Conservation (phyloP, 192 early-diverging fungal species). For the Pilaira anomala region DNA sequence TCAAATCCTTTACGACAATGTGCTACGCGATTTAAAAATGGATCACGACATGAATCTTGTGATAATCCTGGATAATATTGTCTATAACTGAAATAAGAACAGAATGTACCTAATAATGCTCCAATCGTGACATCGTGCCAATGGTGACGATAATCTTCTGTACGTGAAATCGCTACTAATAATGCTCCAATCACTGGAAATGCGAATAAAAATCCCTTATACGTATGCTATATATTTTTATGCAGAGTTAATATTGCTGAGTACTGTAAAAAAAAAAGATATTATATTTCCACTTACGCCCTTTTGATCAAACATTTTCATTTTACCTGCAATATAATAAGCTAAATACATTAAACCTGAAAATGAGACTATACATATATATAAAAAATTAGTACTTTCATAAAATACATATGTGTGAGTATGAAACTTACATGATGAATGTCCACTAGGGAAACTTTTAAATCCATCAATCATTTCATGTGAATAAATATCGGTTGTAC, state of each 20-base stretch:
- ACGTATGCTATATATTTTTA: conserved; percentile 44
- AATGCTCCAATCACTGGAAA: conserved; percentile 39
- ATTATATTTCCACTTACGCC: conserved; percentile 24
- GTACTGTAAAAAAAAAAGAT: not conserved
- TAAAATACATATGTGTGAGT: not conserved
- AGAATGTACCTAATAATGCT: conserved; percentile 52
- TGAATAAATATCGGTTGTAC: conserved; percentile 45
- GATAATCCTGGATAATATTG: conserved; percentile 58
- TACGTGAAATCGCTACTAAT: conserved; percentile 56
- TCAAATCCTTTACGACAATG: not conserved
- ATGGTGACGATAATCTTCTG: conserved; percentile 64
- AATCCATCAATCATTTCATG: conserved; percentile 69
- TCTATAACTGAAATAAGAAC: conserved; percentile 58
- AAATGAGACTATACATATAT: conserved; percentile 52
- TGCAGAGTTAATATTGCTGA: not conserved
- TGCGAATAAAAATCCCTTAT: conserved; percentile 63
- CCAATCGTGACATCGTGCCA: conserved; percentile 66
- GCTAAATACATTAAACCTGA: conserved; percentile 68
- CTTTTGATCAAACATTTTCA: conserved; percentile 64
- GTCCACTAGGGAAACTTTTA: conserved; percentile 87
- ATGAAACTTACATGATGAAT: conserved; percentile 63
- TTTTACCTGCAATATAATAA: conserved; percentile 69
- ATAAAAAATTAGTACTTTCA: not conserved
- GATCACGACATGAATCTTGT: conserved; percentile 4
- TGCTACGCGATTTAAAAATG: conserved; percentile 5